Percentiles rank a stretch among this genome's conserved stretches.
phyloP scores from a whole-genome alignment of 768 basidiomycete species.

The Tylopilus subfusipes region DNA sequence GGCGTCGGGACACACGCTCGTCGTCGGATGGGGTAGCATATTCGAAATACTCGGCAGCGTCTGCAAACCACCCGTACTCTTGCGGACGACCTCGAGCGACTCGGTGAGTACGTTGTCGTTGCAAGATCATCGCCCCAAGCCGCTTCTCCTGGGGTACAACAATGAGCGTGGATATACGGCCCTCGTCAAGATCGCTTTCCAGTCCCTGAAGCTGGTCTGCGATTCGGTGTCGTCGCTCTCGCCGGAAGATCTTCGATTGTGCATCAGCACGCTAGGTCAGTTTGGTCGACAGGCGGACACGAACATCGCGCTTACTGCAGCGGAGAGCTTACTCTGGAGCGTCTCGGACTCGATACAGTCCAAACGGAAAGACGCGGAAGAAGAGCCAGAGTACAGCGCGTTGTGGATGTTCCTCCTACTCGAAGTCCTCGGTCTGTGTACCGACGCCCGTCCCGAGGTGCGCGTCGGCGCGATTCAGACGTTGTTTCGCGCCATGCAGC shows the following conservation, averaged over 20 bases:
- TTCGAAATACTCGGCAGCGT: slow-evolving; percentile 91
- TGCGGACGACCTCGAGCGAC: slow-evolving; percentile 38
- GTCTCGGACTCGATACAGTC: slow-evolving; percentile 94
- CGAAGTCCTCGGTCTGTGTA: slow-evolving; percentile 79
- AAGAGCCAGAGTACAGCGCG: slow-evolving; percentile 69
- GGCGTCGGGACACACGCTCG: slow-evolving; percentile 84
- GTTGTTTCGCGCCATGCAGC: slow-evolving; percentile 86
- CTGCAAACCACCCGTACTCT: slow-evolving; percentile 53
- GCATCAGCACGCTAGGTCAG: slow-evolving; percentile 85
- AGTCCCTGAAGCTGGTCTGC: slow-evolving; percentile 89
- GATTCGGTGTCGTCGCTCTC: slow-evolving; percentile 85
- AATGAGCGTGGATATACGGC: slow-evolving; percentile 68
- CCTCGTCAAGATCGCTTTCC: slow-evolving; percentile 90
- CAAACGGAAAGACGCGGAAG: slow-evolving; percentile 62
- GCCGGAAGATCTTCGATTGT: slow-evolving; percentile 76
- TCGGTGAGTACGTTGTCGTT: slow-evolving; percentile 42
- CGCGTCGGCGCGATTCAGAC: slow-evolving; percentile 94
- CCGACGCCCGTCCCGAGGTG: slow-evolving; percentile 82
- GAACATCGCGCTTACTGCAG: slow-evolving; percentile 92
- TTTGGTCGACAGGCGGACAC: slow-evolving; percentile 93
- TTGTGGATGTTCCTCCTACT: slow-evolving; percentile 93
- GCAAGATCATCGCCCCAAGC: slow-evolving; percentile 37
- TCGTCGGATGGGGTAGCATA: slow-evolving; percentile 90
- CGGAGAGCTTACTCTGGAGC: slow-evolving; percentile 91
- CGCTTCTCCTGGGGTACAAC: slow-evolving; percentile 52